Conservation (phyloP, 2,329 filamentous ascomycete species). For the Beauveria sp. region DNA sequence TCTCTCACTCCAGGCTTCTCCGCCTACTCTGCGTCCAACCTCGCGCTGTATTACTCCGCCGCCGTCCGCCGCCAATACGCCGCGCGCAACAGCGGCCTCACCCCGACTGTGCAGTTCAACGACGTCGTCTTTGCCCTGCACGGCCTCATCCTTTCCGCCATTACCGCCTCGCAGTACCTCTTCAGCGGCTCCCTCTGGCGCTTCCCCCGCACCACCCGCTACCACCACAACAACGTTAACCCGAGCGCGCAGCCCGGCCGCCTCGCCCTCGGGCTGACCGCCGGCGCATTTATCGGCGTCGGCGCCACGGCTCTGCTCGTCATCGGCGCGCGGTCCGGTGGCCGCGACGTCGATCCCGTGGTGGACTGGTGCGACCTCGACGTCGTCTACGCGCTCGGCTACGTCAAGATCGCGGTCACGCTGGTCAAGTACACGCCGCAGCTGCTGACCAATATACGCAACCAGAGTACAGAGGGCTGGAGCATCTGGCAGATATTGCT, state of each 20-base stretch:
- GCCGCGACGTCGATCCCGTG: constrained; percentile 26
- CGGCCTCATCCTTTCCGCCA: constrained; percentile 61
- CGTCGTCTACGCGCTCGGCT: constrained; percentile 62
- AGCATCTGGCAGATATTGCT: constrained; percentile 76
- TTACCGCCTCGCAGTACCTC: constrained; percentile 75
- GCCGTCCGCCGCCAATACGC: constrained; percentile 77
- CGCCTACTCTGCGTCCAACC: constrained; percentile 68
- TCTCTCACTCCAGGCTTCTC: constrained; percentile 48
- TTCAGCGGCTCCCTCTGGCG: constrained; percentile 60
- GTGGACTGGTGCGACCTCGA: constrained; percentile 55
- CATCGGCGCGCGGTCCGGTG: constrained; percentile 24
- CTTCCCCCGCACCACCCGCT: constrained; percentile 39
- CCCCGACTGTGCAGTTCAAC: constrained; percentile 81
- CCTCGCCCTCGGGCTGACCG: constrained; percentile 60
- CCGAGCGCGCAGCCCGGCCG: constrained; percentile 47
- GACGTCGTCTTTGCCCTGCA: constrained; percentile 84
- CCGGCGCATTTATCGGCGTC: constrained; percentile 58
- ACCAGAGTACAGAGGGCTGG: constrained; percentile 82
- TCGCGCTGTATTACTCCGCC: constrained; percentile 70
- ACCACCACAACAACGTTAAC: constrained; percentile 21
- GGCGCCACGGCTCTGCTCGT: constrained; percentile 41
- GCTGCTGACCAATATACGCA: constrained; percentile 72
- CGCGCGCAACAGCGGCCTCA: constrained; percentile 62
- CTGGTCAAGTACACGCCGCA: constrained; percentile 91
- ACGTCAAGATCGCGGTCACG: constrained; percentile 83